These are phyloP conservation scores for Purshia tridentata DNA, from an alignment of 306 rosid species.

Conservation along the genomic window DNA sequence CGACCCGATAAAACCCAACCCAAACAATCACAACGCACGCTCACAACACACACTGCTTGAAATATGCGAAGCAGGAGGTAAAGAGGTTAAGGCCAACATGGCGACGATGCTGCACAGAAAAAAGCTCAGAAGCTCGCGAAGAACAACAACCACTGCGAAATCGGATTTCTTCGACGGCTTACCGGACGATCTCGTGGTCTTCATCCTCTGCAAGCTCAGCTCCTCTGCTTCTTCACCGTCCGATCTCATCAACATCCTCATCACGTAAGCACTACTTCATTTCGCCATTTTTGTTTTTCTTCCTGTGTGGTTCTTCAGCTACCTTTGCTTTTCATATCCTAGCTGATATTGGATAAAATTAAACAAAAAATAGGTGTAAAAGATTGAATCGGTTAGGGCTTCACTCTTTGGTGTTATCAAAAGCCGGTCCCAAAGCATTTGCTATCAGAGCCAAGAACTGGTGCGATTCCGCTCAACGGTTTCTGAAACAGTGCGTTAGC, in stretches of 20 bases:
- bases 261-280: slow-evolving; percentile 45
- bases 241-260: slow-evolving; percentile 47
- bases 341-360: background rate
- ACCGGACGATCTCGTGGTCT: slow-evolving; percentile 69
- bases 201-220: slow-evolving; percentile 66
- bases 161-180: slow-evolving; percentile 51
- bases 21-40: background rate
- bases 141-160: slow-evolving; percentile 13
- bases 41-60: background rate
- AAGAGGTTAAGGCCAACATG: background rate
- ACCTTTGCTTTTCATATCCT: background rate
- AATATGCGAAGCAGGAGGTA: background rate
- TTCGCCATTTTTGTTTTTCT: too few species aligned
- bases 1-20: background rate
- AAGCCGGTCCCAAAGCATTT: slow-evolving; percentile 52
- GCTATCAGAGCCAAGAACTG: slow-evolving; percentile 51
- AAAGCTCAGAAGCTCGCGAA: slow-evolving; percentile 19
- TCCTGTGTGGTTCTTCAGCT: background rate
- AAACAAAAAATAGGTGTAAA: slow-evolving; percentile 50
- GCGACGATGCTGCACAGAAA: slow-evolving; percentile 13
- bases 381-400: slow-evolving; percentile 54
- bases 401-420: slow-evolving; percentile 62
- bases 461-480: slow-evolving; percentile 63
- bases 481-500: slow-evolving; percentile 54
- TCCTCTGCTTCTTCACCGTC: slow-evolving; percentile 67